These are phyloP conservation scores for Odontarrhena argentea DNA, from an alignment of 345 rosid species.

Conservation along the genomic window DNA sequence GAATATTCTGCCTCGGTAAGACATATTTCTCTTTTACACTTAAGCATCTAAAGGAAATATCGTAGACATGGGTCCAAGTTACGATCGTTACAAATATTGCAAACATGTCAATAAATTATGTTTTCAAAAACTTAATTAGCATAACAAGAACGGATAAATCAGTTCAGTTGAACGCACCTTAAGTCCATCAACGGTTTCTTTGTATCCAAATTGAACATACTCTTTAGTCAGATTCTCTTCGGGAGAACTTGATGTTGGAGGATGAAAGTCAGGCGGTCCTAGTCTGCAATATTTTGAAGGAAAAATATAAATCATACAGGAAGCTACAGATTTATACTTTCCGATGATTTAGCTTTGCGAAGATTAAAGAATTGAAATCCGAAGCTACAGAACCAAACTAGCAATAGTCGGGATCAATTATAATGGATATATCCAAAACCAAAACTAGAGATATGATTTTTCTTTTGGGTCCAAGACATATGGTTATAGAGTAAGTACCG, in stretches of 20 bases:
- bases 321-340: slow-evolving; percentile 1
- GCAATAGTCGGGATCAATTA: not conserved
- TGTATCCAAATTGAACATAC: slow-evolving; percentile 81
- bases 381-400: slow-evolving; percentile 23
- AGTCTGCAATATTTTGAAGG: slow-evolving; percentile 52
- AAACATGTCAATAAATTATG: slow-evolving; percentile 16
- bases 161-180: slow-evolving; percentile 60
- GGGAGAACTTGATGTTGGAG: slow-evolving; percentile 81
- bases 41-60: slow-evolving; percentile 9
- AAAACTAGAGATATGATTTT: slow-evolving; percentile 12
- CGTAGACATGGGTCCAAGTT: slow-evolving; percentile 20
- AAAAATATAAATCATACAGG: slow-evolving; percentile 33
- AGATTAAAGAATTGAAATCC: slow-evolving; percentile 17
- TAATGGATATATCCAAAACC: not conserved
- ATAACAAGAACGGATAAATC: slow-evolving; percentile 12
- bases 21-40: slow-evolving; percentile 1
- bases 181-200: slow-evolving; percentile 93
- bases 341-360: slow-evolving; percentile 22
- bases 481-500: slow-evolving; percentile 53
- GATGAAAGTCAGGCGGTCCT: slow-evolving; percentile 96
- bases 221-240: slow-evolving; percentile 91
- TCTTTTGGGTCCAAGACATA: not conserved
- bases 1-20: slow-evolving; percentile 12
- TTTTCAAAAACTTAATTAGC: not conserved
- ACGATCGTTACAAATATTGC: slow-evolving; percentile 13